Conservation (phyloP, 176 grass and related monocot species). For the Hordeum marinum region DNA sequence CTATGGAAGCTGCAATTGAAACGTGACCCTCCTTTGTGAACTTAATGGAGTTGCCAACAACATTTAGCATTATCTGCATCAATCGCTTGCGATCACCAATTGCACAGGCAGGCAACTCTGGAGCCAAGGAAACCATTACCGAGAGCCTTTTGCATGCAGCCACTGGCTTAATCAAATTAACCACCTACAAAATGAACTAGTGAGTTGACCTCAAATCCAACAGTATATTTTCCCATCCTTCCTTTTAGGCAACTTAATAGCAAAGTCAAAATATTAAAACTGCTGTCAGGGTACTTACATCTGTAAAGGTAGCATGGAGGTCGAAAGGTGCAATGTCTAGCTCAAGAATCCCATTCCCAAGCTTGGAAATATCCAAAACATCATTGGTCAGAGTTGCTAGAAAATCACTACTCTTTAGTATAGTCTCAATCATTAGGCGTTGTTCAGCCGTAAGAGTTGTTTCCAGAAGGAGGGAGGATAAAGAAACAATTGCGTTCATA, state of each 20-base stretch:
- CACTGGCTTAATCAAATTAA: conserved; percentile 71
- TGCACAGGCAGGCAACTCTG: conserved; percentile 63
- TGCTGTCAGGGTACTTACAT: conserved; percentile 41
- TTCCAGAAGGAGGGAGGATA: conserved; percentile 85
- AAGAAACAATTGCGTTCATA: conserved; percentile 67
- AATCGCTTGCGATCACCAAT: conserved; percentile 81
- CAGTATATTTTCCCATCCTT: not conserved
- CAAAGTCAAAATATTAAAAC: conserved; percentile 15
- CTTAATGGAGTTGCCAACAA: conserved; percentile 82
- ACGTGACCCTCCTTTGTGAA: conserved; percentile 86
- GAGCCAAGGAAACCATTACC: conserved; percentile 53
- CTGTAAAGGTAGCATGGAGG: conserved; percentile 33
- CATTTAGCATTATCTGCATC: conserved; percentile 82
- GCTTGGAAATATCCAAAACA: conserved; percentile 74
- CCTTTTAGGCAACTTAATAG: conserved; percentile 5
- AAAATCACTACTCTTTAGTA: conserved; percentile 76
- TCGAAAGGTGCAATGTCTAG: conserved; percentile 41
- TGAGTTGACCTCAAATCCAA: conserved; percentile 23
- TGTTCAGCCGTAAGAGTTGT: conserved; percentile 78
- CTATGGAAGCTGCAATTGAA: conserved; percentile 57
- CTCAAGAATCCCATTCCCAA: conserved; percentile 66
- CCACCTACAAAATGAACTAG: conserved; percentile 39
- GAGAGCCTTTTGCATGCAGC: conserved; percentile 67
- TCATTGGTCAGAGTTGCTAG: conserved; percentile 80
- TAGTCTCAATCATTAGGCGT: conserved; percentile 77